Evolutionary conservation across 2,329 filamentous ascomycete genomes (phyloP), one percentile per base, ranked within the genome.

Genomic region (Aspergillus felis): DNA sequence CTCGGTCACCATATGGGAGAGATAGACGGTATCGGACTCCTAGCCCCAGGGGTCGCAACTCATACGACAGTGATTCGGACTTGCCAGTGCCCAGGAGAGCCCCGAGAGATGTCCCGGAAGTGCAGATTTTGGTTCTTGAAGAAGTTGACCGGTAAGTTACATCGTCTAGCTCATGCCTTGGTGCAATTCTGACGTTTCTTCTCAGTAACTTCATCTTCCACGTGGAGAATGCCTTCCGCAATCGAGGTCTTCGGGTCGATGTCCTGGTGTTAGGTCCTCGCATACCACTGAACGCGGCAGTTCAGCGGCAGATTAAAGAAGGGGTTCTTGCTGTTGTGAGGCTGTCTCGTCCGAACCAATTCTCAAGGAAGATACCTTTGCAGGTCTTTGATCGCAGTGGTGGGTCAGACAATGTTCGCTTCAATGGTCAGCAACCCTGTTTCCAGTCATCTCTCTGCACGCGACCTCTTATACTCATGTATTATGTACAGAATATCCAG

Each of bases 271-370:
- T 97, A 49, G 88, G 87, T 55, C 87, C 91, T 29, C 86, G 89
- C 24, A 85, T 95, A 49, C 84, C 89, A 20, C 86, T 92, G 60
- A 85, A 88, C 38, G 84, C 88, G 4, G 87, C 96, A n/a, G 85
- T 97, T 53, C 87, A 91, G 64, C 84, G 90, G 53, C 91, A 96
- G 70, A 90, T 95, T 41, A 78, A 92, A 10, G 92, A 97, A 73
- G 93, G 94, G 20, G 93, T 97, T 1, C 83, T 90, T 53, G 93
- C 89, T 8, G 89, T 97, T 14, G 86, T 91, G 4, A 88, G 91
- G 66, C 82, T 97, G 14, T 87, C 89, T 59, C 80, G 85, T 52
- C 79, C 81, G 49, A 84, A 90, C 24, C 88, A 96, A 67, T 79
- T 81, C 35, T 82, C 82, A 1, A 86, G 87, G 62, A 92, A 88